Evolutionary conservation across 371 early-diverging fungal genomes (phyloP).

Genomic region (Umbelopsis sp.): DNA sequence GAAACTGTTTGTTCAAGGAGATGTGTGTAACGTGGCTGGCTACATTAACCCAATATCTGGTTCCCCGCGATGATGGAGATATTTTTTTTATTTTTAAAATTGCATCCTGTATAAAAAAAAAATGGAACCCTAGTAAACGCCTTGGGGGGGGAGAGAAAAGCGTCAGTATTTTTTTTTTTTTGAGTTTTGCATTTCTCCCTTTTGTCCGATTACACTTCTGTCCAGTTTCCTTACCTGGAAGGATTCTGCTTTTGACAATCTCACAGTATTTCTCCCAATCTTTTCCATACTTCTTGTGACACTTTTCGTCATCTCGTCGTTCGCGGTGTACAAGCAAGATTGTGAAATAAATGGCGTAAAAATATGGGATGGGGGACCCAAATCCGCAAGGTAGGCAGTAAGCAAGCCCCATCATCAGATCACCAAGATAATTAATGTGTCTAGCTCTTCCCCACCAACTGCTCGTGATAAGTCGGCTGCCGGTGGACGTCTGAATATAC

Average conservation of each 20-base stretch:
- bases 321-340: constrained; percentile 89
- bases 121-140: background rate
- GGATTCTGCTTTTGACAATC: constrained; percentile 82
- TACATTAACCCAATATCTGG: background rate
- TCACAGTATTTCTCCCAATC: constrained; percentile 92
- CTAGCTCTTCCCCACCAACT: constrained; percentile 96
- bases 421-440: constrained; percentile 92
- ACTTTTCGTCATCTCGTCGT: constrained; percentile 86
- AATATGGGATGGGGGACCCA: constrained; percentile 83
- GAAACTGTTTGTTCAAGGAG: background rate
- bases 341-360: constrained; percentile 90
- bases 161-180: background rate
- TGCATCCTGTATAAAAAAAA: background rate
- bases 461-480: constrained; percentile 77
- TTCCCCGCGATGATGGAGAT: background rate
- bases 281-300: constrained; percentile 86
- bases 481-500: constrained; percentile 80
- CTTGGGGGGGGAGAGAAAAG: background rate
- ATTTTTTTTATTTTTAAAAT: background rate
- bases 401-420: constrained; percentile 84
- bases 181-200: background rate
- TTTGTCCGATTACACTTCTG: constrained; percentile 48
- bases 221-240: constrained; percentile 74
- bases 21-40: constrained; percentile 2
- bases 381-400: constrained; percentile 78